Conservation (phyloP, 176 grass and related monocot genomes). For the Dendrocalamus sinicus region DNA sequence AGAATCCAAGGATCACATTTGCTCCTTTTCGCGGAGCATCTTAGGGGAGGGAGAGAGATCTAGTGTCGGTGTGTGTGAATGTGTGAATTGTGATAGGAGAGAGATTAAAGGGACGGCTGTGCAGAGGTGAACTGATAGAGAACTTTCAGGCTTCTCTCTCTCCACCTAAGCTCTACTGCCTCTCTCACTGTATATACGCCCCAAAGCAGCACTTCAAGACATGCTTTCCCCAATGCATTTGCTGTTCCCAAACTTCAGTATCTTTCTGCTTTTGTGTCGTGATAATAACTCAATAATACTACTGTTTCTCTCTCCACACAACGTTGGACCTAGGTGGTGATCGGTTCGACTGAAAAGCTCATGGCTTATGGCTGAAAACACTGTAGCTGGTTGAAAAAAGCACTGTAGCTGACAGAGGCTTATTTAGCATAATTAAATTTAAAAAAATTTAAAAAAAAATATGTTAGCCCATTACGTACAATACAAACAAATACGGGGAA, state of each 20-base stretch:
- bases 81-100: conserved; percentile 56
- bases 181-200: conserved; percentile 53
- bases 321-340: too few relatives aligned
- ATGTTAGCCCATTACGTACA: too few relatives aligned
- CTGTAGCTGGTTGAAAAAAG: too few relatives aligned
- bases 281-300: conserved; percentile 35
- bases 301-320: conserved; percentile 7
- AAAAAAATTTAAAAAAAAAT: too few relatives aligned
- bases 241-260: conserved; percentile 70
- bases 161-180: conserved; percentile 48
- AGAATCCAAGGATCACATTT: conserved; percentile 66
- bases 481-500: too few relatives aligned
- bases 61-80: conserved; percentile 37
- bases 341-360: too few relatives aligned
- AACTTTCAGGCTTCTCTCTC: conserved; percentile 75
- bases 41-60: conserved; percentile 41
- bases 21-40: conserved; percentile 43
- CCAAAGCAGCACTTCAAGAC: conserved; percentile 77
- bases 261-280: conserved; percentile 61
- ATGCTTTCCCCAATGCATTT: conserved; percentile 60
- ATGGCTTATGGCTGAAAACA: too few relatives aligned
- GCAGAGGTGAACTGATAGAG: conserved; percentile 79
- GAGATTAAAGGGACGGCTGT: conserved; percentile 82
- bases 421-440: too few relatives aligned
- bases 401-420: too few relatives aligned